Evolutionary conservation across 306 rosid genomes (phyloP), one percentile per base, ranked within the genome.

Genomic region (Crotalaria pallida): DNA sequence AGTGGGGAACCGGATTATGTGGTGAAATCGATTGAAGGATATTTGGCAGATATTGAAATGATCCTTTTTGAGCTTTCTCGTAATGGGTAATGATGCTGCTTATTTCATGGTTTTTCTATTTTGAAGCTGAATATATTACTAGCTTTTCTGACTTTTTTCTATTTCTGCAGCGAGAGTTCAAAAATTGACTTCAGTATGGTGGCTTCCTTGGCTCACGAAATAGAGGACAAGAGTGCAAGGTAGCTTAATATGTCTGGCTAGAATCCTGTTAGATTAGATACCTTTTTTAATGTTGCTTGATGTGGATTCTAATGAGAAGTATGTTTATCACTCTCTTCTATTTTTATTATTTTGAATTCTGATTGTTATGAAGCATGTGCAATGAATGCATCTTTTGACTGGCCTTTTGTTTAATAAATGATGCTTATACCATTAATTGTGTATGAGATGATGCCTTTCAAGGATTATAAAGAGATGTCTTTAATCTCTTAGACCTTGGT

Each of bases 171-270:
- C 57, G 91, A 85, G 31, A 45, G 18, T 17, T 19, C 75, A 17
- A 74, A 59, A 43, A 10, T 68, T 26, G 82, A 85, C 55, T 78
- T 73, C 53, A 11, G 48, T 40, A 74, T 50, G 70, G 53, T 84
- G 85, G 69, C 83, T 59, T 2, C 49, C 22, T 72, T 89, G 60
- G 86, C 72, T 64, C 77, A 23, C 16, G 73, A 71, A 67, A 24
- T 82, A 67, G 79, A 81, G 68, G 73, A 80, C 34, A 78, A 69
- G 69, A 89, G 93, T 70, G 18, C 64, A 12, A 58, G 92, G 96
- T 89, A 84, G 24, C 27, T 58, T 75, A 10, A 6, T 22, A 50
- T 15, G n/a, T 74, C 69, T 13, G 31, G 41, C 34, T 18, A 11
- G 7, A 3, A 58, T 18, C 48, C 10, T 53, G 50, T 47, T 62